These are phyloP conservation scores for Talaromyces trachyspermus DNA, from an alignment of 495 filamentous ascomycete genomes.

Conservation along the genomic window DNA sequence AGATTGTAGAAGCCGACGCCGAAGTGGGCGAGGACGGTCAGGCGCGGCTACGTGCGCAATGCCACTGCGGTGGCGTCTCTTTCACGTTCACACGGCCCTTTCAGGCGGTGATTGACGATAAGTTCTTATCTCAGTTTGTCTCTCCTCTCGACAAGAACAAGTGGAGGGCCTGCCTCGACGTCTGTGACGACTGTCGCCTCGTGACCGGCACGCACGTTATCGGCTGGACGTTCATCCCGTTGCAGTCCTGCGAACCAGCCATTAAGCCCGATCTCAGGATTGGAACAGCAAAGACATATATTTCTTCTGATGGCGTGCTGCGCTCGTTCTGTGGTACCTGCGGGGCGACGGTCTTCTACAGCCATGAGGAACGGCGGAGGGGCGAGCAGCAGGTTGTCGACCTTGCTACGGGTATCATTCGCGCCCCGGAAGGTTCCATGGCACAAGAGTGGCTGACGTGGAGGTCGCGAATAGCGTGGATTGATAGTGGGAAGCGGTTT, in stretches of 20 bases:
- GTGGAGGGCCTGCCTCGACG: constrained; percentile 32
- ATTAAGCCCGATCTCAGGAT: constrained; percentile 20
- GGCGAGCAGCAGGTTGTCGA: constrained; percentile 34
- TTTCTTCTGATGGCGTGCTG: constrained; percentile 34
- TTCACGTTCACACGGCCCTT: constrained; percentile 30
- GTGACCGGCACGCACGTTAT: constrained; percentile 36
- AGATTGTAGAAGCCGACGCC: not conserved
- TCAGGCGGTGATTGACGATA: constrained; percentile 20
- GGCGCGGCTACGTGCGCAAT: constrained; percentile 26
- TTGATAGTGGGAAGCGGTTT: constrained; percentile 25
- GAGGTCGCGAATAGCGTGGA: constrained; percentile 22
- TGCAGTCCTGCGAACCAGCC: constrained; percentile 11
- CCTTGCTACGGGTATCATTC: constrained; percentile 42
- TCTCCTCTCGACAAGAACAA: constrained; percentile 33
- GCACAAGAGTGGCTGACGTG: constrained; percentile 38
- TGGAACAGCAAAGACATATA: constrained; percentile 40
- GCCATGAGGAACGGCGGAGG: constrained; percentile 21
- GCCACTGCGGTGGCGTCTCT: constrained; percentile 44
- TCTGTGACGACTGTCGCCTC: constrained; percentile 46
- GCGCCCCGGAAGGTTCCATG: constrained; percentile 39
- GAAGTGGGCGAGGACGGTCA: not conserved
- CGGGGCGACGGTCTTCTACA: constrained; percentile 46
- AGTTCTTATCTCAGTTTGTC: constrained; percentile 29
- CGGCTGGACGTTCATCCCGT: constrained; percentile 36
- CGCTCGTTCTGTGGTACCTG: constrained; percentile 48